Evolutionary conservation across 768 basidiomycete genomes (phyloP).

Genomic region (Auriculariales sp.): DNA sequence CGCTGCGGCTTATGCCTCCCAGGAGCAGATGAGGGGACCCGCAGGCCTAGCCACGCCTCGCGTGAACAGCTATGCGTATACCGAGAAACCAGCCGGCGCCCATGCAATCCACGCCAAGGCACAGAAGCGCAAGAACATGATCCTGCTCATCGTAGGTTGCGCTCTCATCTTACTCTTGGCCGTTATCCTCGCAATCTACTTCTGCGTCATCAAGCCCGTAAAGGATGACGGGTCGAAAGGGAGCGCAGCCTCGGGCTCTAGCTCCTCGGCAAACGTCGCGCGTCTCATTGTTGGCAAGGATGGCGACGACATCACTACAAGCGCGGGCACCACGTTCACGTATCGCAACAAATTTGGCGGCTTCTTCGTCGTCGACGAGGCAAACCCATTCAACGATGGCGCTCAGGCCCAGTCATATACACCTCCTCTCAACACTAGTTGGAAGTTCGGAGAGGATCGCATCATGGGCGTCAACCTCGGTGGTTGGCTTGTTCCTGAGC

Average conservation of each 20-base stretch:
- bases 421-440: constrained; percentile 73
- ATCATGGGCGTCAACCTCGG: constrained; percentile 83
- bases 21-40: too few relatives aligned
- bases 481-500: constrained; percentile 47
- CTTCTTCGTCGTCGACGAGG: constrained; percentile 73
- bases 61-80: too few relatives aligned
- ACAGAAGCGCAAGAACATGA: constrained; percentile 22
- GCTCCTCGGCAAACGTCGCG: constrained; percentile 9
- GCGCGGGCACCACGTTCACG: constrained; percentile 71
- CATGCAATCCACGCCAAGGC: too few relatives aligned
- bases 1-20: too few relatives aligned
- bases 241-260: constrained; percentile 1
- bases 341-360: constrained; percentile 81
- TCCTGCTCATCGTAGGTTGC: constrained; percentile 28
- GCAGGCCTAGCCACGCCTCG: too few relatives aligned
- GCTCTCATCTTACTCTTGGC: constrained; percentile 40
- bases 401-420: constrained; percentile 74
- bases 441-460: constrained; percentile 57
- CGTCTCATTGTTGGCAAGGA: constrained; percentile 54
- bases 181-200: constrained; percentile 51
- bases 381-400: constrained; percentile 71
- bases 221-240: constrained; percentile 12
- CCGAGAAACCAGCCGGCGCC: too few relatives aligned
- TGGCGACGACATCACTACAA: constrained; percentile 62
- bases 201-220: constrained; percentile 41